Conservation (phyloP, 331 rosid genomes). For the Arachis monticola region DNA sequence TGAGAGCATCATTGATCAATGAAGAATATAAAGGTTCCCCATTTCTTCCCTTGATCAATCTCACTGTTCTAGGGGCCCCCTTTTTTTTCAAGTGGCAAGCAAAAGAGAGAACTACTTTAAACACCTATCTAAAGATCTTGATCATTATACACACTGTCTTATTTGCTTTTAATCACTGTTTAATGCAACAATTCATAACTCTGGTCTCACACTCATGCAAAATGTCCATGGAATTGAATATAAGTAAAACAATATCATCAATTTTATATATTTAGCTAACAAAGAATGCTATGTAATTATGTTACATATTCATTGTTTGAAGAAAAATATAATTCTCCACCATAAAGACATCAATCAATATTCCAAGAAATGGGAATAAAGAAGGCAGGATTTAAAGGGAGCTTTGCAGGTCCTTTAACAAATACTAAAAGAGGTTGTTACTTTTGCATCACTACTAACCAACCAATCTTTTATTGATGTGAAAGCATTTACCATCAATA, state of each 20-base stretch:
- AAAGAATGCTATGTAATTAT: neutral
- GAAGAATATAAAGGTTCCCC: slow-evolving; percentile 38
- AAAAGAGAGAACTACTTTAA: slow-evolving; percentile 46
- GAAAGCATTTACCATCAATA: slow-evolving; percentile 42
- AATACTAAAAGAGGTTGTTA: slow-evolving; percentile 48
- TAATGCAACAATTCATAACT: neutral
- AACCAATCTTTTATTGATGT: slow-evolving; percentile 53
- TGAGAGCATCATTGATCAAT: slow-evolving; percentile 30
- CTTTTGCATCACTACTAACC: slow-evolving; percentile 54
- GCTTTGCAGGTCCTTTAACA: slow-evolving; percentile 42
- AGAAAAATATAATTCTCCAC: neutral
- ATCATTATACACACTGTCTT: neutral
- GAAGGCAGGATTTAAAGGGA: slow-evolving; percentile 42
- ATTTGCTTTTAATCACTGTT: slow-evolving; percentile 24
- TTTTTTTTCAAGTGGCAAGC: slow-evolving; percentile 48
- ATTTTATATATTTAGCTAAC: too few relatives aligned
- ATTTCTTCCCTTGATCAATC: neutral
- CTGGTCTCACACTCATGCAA: neutral
- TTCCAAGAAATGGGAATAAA: slow-evolving; percentile 11
- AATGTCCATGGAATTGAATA: neutral
- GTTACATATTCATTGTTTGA: neutral
- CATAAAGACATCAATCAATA: neutral
- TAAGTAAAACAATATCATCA: neutral
- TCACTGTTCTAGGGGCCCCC: neutral
- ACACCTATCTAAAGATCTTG: slow-evolving; percentile 30